Base-by-base conservation (phyloP, 2,329 filamentous ascomycete genomes). In the Chaetoscypha palmicola region DNA sequence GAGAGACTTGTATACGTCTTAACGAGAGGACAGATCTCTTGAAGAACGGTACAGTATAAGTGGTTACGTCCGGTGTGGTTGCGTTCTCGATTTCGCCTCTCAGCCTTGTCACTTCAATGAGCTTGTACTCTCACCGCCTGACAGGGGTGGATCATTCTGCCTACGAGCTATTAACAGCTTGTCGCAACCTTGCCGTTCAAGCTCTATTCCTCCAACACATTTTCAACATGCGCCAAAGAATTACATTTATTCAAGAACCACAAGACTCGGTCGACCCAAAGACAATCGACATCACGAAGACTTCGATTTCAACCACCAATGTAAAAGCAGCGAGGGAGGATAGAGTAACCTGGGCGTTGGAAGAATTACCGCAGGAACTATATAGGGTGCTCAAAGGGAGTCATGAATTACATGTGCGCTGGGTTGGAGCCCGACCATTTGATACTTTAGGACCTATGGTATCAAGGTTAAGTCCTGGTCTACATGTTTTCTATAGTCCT, bases 401-500 rank as follows among this genome's bases (percentile, higher is more conserved):
- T 51, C 76, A 83, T 56, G 81, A 88, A 62, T 67, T 96, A 32
- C 84, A 91, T 63, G 68, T 96, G 46, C 78, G 84, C 61, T 95
- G 89, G 86, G 73, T 77, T n/a, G 77, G 79, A 11, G 67, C 77
- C 2, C 56, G 59, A 5, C 57, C 71, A 1, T 82, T 81, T 60
- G 67, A 75, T 30, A 68, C 75, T 1, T 68, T 82, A 34, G 72
- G 81, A 30, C 90, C 90, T 1, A 83, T 92, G 57, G 69, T 77
- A 33, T 88, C 88, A 40, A 77, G 85, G 46, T 64, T 89, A 11
- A 80, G 87, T 2, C 81, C 90, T 0, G 91, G 91, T 2, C 68
- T 97, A 17, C 89, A 96, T 68, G 69, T 89, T 20, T 85, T 85
- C 56, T 89, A 82, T 60, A 85, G 83, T 0, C 83, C 84, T 21